Evolutionary conservation across 306 rosid genomes (phyloP).

Genomic region (Pyrus bretschneideri): DNA sequence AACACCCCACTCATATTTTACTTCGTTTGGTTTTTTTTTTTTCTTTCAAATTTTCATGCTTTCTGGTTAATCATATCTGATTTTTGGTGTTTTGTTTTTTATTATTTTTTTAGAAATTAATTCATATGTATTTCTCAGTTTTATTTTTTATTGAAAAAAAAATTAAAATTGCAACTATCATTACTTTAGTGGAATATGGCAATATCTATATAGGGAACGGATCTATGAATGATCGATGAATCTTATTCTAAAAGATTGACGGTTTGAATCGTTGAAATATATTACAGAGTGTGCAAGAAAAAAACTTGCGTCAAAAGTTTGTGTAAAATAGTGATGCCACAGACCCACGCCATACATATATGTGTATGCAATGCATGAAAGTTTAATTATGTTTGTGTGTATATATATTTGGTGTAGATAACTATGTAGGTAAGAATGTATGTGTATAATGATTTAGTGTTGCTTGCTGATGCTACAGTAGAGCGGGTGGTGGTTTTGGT

Average conservation of each 20-base stretch:
- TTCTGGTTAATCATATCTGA: not conserved
- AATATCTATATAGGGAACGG: too few species aligned
- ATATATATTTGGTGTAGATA: not conserved
- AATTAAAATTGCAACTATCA: not conserved
- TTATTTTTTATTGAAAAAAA: not conserved
- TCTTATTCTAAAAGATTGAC: not conserved
- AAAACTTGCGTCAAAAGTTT: too few species aligned
- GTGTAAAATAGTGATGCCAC: too few species aligned
- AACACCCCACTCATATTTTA: not conserved
- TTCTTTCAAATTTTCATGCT: not conserved
- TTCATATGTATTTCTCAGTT: not conserved
- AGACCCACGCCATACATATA: too few species aligned
- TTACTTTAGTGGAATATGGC: too few species aligned
- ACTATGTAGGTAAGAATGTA: not conserved
- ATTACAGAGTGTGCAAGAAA: too few species aligned
- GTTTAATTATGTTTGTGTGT: not conserved
- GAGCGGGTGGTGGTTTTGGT: constrained; percentile 59
- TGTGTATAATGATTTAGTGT: not conserved
- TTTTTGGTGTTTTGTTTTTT: not conserved
- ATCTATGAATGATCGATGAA: too few species aligned
- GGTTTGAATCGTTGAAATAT: too few species aligned
- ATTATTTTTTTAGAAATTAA: not conserved
- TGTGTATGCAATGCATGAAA: not conserved
- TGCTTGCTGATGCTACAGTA: constrained; percentile 17
- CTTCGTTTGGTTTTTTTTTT: not conserved